Evolutionary conservation across 768 basidiomycete species (phyloP).

Genomic region (Lactarius deliciosus): DNA sequence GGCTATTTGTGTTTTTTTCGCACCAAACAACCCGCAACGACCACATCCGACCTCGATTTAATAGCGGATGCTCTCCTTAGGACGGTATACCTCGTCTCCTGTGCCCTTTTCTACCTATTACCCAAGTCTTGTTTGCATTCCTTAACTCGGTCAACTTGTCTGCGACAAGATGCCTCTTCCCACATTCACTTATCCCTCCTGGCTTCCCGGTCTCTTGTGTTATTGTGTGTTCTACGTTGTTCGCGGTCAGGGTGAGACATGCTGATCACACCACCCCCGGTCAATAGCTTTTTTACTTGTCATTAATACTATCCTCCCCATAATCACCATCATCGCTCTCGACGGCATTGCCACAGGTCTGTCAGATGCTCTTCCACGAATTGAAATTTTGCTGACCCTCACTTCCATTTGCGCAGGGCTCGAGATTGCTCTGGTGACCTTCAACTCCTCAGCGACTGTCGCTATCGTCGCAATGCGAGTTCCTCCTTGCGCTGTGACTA

Average conservation of each 20-base stretch:
- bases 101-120: neutral
- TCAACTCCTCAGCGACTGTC: slow-evolving; percentile 1
- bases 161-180: slow-evolving; percentile 24
- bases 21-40: neutral
- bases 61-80: neutral
- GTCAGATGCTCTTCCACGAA: neutral
- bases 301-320: slow-evolving; percentile 10
- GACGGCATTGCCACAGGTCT: slow-evolving; percentile 8
- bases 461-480: slow-evolving; percentile 12
- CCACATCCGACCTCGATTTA: slow-evolving; percentile 1
- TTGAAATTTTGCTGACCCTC: neutral
- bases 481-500: neutral
- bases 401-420: slow-evolving; percentile 3
- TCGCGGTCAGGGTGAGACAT: neutral
- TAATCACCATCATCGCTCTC: slow-evolving; percentile 8
- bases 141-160: slow-evolving; percentile 10
- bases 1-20: neutral
- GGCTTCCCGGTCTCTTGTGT: slow-evolving; percentile 5
- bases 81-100: too few species aligned
- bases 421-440: slow-evolving; percentile 7
- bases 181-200: slow-evolving; percentile 1
- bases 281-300: slow-evolving; percentile 12
- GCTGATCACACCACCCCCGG: neutral
- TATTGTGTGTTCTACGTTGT: slow-evolving; percentile 14
- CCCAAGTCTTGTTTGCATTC: neutral